Percentiles rank a stretch among this genome's conserved stretches.
Conservation (phyloP, 345 rosid species). For the Orychophragmus violaceus region DNA sequence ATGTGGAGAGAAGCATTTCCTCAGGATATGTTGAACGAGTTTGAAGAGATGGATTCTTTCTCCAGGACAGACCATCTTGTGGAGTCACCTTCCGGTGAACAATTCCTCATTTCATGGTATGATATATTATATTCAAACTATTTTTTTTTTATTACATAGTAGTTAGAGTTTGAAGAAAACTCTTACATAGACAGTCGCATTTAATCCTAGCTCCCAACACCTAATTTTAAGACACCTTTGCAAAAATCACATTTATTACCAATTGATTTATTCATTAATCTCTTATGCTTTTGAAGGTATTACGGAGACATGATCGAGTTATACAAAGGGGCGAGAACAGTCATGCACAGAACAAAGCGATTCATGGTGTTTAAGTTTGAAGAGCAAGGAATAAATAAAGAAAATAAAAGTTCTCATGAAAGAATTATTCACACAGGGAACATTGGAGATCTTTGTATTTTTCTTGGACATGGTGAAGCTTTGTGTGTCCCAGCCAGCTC, state of each 20-base stretch:
- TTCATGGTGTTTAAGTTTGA: slow-evolving; percentile 12
- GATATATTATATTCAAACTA: too few relatives aligned
- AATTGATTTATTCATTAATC: too few relatives aligned
- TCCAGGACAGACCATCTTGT: not conserved
- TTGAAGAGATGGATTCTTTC: not conserved
- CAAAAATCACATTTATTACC: too few relatives aligned
- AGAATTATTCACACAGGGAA: not conserved
- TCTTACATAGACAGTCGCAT: too few relatives aligned
- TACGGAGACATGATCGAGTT: too few relatives aligned
- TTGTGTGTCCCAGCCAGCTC: not conserved
- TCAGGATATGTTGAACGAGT: not conserved
- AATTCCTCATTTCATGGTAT: not conserved
- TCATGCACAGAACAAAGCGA: not conserved
- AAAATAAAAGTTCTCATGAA: too few relatives aligned
- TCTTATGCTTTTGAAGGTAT: too few relatives aligned
- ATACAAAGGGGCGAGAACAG: too few relatives aligned
- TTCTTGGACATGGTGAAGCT: not conserved
- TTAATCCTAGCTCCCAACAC: too few relatives aligned
- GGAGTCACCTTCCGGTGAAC: slow-evolving; percentile 1
- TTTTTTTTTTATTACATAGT: too few relatives aligned
- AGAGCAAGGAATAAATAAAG: not conserved
- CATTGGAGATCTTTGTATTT: slow-evolving; percentile 5
- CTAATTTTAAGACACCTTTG: too few relatives aligned
- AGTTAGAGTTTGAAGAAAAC: too few relatives aligned
- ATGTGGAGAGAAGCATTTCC: not conserved